A percentile compares a stretch with the other conserved stretches of the same genome.
phyloP scores from a whole-genome alignment of 441 rosid species.

The Rhodomyrtus psidioides region DNA sequence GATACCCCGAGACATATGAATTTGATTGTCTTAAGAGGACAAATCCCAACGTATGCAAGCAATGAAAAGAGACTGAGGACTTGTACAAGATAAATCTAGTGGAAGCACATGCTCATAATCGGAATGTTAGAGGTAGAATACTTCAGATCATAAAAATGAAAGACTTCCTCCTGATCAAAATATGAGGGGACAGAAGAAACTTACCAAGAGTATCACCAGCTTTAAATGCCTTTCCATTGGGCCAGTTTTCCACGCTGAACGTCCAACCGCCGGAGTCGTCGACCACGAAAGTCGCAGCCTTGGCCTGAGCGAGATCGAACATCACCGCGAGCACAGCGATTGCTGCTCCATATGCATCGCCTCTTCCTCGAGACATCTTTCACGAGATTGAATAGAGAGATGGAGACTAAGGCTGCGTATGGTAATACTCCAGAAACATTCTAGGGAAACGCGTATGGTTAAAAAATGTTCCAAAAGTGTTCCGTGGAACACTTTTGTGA shows the following conservation, averaged over 20 bases:
- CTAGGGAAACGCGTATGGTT: too few relatives aligned
- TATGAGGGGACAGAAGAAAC: background rate
- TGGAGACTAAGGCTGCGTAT: too few relatives aligned
- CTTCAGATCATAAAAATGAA: background rate
- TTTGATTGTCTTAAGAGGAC: background rate
- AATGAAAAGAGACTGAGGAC: background rate
- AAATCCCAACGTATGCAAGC: background rate
- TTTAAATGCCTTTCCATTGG: constrained; percentile 29
- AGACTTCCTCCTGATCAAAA: background rate
- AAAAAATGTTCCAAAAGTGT: too few relatives aligned
- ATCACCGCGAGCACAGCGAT: constrained; percentile 12
- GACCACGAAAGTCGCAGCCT: constrained; percentile 31
- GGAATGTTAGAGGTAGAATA: background rate
- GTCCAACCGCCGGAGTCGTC: constrained; percentile 38
- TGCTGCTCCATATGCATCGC: constrained; percentile 28
- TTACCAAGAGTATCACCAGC: constrained; percentile 49
- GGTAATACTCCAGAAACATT: too few relatives aligned
- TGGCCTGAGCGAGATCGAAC: constrained; percentile 2
- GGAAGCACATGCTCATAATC: background rate
- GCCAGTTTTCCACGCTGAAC: constrained; percentile 27
- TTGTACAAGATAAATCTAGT: background rate
- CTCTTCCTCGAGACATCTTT: constrained; percentile 27
- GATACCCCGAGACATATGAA: background rate
- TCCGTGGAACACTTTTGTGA: too few relatives aligned
- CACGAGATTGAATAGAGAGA: too few relatives aligned